Percentiles rank a stretch among this genome's conserved stretches.
phyloP scores from a whole-genome alignment of 2,329 filamentous ascomycete genomes.

The Malbranchea zuffiana region DNA sequence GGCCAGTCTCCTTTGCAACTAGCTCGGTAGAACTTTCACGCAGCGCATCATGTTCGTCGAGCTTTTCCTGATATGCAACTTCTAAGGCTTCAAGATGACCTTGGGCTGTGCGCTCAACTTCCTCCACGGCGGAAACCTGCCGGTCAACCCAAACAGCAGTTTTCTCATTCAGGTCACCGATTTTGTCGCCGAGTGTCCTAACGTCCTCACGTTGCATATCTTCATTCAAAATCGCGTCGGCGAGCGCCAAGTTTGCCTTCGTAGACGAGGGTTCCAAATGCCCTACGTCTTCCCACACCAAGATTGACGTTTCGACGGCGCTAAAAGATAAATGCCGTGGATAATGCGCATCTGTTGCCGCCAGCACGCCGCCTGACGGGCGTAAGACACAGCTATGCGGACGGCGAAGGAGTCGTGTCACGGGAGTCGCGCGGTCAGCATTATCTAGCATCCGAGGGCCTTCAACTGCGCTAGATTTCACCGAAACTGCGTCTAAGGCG shows the following conservation, averaged over 20 bases:
- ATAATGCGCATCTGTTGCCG: conserved; percentile 24
- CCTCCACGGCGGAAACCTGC: conserved; percentile 34
- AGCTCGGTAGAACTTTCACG: conserved; percentile 58
- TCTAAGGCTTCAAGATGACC: conserved; percentile 56
- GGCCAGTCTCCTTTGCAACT: conserved; percentile 56
- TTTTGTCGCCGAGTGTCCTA: conserved; percentile 26
- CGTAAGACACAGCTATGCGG: conserved; percentile 29
- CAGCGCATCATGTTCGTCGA: conserved; percentile 58
- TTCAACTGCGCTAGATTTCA: neutral
- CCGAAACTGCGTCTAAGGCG: neutral
- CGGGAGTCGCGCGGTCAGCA: neutral
- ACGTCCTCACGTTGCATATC: conserved; percentile 30
- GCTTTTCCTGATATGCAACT: conserved; percentile 55
- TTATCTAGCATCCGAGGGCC: neutral
- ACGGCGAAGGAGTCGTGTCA: conserved; percentile 23
- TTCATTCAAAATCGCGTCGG: conserved; percentile 32
- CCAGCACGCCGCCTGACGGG: conserved; percentile 13
- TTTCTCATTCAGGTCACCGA: conserved; percentile 27
- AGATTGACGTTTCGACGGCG: conserved; percentile 36
- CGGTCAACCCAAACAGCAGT: conserved; percentile 35
- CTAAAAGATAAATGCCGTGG: conserved; percentile 39
- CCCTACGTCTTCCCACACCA: conserved; percentile 26
- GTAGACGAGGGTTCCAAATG: conserved; percentile 22
- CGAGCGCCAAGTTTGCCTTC: conserved; percentile 29
- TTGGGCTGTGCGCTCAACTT: conserved; percentile 55